Evolutionary conservation across 2,329 filamentous ascomycete species (phyloP).

Genomic region (Drechslerella stenobrocha): DNA sequence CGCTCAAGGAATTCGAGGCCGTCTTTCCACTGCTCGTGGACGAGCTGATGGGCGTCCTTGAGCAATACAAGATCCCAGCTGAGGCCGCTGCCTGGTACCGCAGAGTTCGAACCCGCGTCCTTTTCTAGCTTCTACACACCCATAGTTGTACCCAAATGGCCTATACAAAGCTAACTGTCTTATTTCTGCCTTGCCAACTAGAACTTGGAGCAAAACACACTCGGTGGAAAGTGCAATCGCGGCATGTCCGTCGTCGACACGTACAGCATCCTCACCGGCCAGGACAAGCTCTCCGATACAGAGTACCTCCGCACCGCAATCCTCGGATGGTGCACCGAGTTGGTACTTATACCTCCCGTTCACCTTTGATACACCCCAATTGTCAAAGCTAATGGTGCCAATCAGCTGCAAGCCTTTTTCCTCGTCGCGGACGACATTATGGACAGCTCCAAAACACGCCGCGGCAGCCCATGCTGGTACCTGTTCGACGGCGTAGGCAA

Average conservation of each 20-base stretch:
- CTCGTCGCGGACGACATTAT: slow-evolving; percentile 98
- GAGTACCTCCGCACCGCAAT: slow-evolving; percentile 87
- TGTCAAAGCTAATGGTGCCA: neutral
- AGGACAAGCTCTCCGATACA: slow-evolving; percentile 70
- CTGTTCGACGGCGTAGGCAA: slow-evolving; percentile 73
- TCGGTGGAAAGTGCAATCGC: slow-evolving; percentile 97
- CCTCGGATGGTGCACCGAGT: slow-evolving; percentile 95
- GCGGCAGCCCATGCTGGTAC: slow-evolving; percentile 96
- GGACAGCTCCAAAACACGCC: slow-evolving; percentile 92
- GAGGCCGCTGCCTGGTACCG: slow-evolving; percentile 84
- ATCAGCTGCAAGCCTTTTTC: slow-evolving; percentile 88
- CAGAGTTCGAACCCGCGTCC: slow-evolving; percentile 61
- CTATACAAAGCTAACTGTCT: no score
- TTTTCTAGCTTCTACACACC: slow-evolving; percentile 1
- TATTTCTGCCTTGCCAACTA: slow-evolving; percentile 59
- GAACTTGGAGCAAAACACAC: slow-evolving; percentile 80
- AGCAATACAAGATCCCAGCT: slow-evolving; percentile 78
- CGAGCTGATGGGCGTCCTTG: slow-evolving; percentile 76
- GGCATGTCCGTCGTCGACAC: slow-evolving; percentile 98
- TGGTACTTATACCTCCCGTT: slow-evolving; percentile 56
- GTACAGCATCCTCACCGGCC: slow-evolving; percentile 72
- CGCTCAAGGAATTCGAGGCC: slow-evolving; percentile 82
- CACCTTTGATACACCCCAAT: neutral
- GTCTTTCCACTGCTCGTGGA: slow-evolving; percentile 81
- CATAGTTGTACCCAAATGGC: slow-evolving; percentile 7